Percentiles rank a stretch among this genome's conserved stretches.
phyloP scores from a whole-genome alignment of 148 eudicot genomes.

The Tetragonia tetragonoides region DNA sequence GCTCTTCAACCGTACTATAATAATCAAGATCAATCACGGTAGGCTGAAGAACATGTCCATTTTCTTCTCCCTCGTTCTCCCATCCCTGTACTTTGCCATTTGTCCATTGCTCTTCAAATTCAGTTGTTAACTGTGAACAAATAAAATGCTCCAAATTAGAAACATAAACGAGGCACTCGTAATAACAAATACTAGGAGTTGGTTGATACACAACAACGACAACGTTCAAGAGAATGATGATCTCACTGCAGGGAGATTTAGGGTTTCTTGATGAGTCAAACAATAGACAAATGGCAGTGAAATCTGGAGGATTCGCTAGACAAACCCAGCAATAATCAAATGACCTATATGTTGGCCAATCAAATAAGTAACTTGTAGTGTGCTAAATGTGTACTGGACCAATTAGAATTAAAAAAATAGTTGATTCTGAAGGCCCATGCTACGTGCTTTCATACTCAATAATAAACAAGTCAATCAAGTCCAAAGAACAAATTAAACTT shows the following conservation, averaged over 20 bases:
- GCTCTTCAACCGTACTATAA: slow-evolving; percentile 77
- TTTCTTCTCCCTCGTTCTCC: slow-evolving; percentile 62
- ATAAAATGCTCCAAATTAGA: background rate
- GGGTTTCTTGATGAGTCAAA: background rate
- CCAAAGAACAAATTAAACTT: background rate
- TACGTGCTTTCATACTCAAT: background rate
- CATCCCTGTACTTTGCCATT: slow-evolving; percentile 72
- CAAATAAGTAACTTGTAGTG: background rate
- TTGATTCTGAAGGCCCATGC: background rate
- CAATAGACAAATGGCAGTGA: background rate
- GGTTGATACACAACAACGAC: background rate
- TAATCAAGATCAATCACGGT: slow-evolving; percentile 77
- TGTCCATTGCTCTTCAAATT: slow-evolving; percentile 93
- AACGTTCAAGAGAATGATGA: background rate
- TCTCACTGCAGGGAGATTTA: background rate
- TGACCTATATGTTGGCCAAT: background rate
- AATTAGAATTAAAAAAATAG: background rate
- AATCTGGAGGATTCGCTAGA: background rate
- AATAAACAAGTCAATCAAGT: background rate
- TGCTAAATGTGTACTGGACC: background rate
- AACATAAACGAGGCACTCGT: background rate
- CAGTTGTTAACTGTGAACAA: slow-evolving; percentile 53
- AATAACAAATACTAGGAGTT: background rate
- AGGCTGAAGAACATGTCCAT: slow-evolving; percentile 49
- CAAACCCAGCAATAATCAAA: background rate